These are phyloP conservation scores for Suhomyces pyralidae DNA, from an alignment of 805 yeast genomes.

Conservation along the genomic window DNA sequence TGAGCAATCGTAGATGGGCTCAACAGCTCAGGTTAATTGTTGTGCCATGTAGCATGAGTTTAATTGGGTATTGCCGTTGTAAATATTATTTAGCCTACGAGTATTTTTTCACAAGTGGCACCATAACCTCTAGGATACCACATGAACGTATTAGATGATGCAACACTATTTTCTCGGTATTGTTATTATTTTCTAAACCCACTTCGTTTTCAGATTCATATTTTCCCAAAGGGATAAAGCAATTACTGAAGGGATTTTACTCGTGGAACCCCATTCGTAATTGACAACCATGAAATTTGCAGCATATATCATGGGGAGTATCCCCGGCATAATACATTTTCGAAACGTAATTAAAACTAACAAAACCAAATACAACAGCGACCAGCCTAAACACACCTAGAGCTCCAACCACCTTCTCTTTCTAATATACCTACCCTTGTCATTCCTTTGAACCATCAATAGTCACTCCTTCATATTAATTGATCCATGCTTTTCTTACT, in stretches of 20 bases:
- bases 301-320: background rate
- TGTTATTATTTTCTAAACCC: background rate
- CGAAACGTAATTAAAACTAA: background rate
- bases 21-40: background rate
- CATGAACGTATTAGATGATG: background rate
- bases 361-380: background rate
- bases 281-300: background rate
- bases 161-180: background rate
- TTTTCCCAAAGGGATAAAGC: constrained; percentile 3
- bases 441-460: background rate
- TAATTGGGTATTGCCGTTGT: background rate
- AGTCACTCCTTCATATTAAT: background rate
- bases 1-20: background rate
- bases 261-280: background rate
- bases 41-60: background rate
- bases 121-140: background rate
- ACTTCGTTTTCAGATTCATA: background rate
- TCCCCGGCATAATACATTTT: background rate
- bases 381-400: background rate
- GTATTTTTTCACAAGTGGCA: background rate
- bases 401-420: background rate
- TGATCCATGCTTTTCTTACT: constrained; percentile 1
- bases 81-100: background rate
- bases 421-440: background rate
- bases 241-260: background rate